Percentiles rank a stretch among this genome's conserved stretches.
phyloP scores from a whole-genome alignment of 257 asterid genomes.

The Lycium barbarum region DNA sequence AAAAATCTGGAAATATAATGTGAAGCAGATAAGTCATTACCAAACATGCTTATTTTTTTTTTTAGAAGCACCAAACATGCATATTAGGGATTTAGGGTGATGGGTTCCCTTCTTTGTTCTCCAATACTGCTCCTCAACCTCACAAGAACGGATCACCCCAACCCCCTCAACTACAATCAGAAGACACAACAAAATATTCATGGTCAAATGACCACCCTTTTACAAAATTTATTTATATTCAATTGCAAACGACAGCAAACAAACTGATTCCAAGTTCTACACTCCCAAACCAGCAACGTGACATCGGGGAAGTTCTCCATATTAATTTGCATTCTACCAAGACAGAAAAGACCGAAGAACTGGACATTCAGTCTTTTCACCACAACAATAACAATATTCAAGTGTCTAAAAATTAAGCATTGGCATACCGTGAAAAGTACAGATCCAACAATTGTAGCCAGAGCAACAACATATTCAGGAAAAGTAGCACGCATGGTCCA shows the following conservation, averaged over 20 bases:
- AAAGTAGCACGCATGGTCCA: constrained; percentile 95
- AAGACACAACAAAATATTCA: neutral
- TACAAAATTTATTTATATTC: neutral
- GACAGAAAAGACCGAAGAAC: neutral
- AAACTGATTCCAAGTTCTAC: neutral
- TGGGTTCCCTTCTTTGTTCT: neutral
- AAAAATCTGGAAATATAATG: constrained; percentile 68
- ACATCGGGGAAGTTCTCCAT: neutral
- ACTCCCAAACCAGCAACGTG: neutral
- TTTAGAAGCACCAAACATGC: constrained; percentile 32
- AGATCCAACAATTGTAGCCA: constrained; percentile 95
- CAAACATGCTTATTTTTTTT: constrained; percentile 23
- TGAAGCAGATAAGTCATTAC: constrained; percentile 35
- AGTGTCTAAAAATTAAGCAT: constrained; percentile 6
- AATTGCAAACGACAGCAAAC: neutral
- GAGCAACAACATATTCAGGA: constrained; percentile 98
- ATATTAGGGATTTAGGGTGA: neutral
- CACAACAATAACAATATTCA: constrained; percentile 10
- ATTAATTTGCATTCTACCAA: neutral
- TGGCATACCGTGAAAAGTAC: constrained; percentile 84
- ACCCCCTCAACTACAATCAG: neutral
- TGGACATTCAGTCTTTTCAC: neutral
- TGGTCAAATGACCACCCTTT: constrained; percentile 5
- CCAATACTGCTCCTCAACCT: constrained; percentile 17
- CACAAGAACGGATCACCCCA: constrained; percentile 15